Evolutionary conservation across 2,329 filamentous ascomycete species (phyloP), one percentile per base, ranked within the genome.

Genomic region (Plenodomus lindquistii): DNA sequence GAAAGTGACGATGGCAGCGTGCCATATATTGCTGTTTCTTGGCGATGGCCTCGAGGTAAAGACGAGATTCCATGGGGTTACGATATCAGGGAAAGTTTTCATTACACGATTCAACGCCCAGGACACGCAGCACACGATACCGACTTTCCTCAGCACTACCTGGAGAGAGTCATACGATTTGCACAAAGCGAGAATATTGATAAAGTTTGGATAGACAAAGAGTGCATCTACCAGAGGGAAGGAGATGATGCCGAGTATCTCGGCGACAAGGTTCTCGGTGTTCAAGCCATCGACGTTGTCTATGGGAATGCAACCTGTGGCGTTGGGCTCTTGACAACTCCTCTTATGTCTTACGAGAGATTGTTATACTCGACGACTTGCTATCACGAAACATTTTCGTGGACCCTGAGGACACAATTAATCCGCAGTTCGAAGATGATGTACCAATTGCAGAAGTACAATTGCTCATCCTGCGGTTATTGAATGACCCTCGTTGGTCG

Each of bases 281-380:
- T 61, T 10, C 59, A 61, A 31, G 53, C 54, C 34, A 63, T 63
- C 57, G 57, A 63, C 17, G 42, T 48, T 7, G 54, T 63, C 1
- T 62, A 63, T 9, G 59, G 48, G 9, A 40, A 37, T 4, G 55
- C 53, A 17, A 24, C 4, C 2, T 19, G n/a, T 15, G 45, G 57
- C 0, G 48, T 62, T 19, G 59, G 60, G 2, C 29, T 63, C 10
- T 45, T 62, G 6, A 51, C 50, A 1, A 46, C 48, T 2, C 9
- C 39, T 3, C 42, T 62, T 15, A 46, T 46, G 15, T 31, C 46
- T 9, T 42, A 59, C 19, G 17, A 40, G 47, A 60, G 18, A n/a
- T 55, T 1, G 35, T 54, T n/a, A 24, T 45, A 9, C 48, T 62
- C 19, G 45, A 37, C 1, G 42, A 44, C 1, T 37, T 60, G 19